Evolutionary conservation across 352 stramenopile genomes (phyloP), one percentile per base, ranked within the genome.

Genomic region (Globisporangium camurandrum): DNA sequence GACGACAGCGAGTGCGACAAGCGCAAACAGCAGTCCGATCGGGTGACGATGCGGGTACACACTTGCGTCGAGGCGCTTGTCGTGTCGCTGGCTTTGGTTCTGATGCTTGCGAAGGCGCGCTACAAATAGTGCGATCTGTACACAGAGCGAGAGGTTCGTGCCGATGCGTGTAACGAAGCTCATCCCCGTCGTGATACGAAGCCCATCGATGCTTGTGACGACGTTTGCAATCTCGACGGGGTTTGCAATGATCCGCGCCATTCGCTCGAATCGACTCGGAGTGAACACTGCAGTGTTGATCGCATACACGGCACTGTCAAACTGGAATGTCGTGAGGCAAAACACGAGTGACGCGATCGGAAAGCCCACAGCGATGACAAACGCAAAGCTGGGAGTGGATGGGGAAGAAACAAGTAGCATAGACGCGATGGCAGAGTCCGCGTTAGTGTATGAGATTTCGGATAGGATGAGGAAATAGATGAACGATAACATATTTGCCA

Each of bases 151-250:
- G 0, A 59, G 11, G 31, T 70, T 67, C 3, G 64, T 62, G 0
- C 68, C 63, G 1, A 75, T 33, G 2, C 57, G 56, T 0, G 56
- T 56, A 30, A 73, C 66, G 11, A 71, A 54, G 14, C 61, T 49
- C 2, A 62, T n/a, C 0, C 44, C 27, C 0, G 68, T 60, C 33
- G 56, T 45, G 22, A 78, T 66, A 0, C 65, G 57, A 5, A 78
- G 51, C 3, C 51, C 63, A 14, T 71, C 61, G 10, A 75, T 40
- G 9, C 33, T 61, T 30, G 59, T 19, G 39, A 63, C 56, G 46
- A 74, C 59, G 41, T 53, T 33, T 11, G 46, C 42, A 22, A 58
- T 43, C 24, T 62, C 38, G 2, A 57, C 54, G 1, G 59, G 59
- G 28, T 71, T 40, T 2, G 56, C 54, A 2, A 60, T 11, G 28